Base-by-base conservation (phyloP, 2,329 filamentous ascomycete genomes). In the Trichoderma brevicompactum region DNA sequence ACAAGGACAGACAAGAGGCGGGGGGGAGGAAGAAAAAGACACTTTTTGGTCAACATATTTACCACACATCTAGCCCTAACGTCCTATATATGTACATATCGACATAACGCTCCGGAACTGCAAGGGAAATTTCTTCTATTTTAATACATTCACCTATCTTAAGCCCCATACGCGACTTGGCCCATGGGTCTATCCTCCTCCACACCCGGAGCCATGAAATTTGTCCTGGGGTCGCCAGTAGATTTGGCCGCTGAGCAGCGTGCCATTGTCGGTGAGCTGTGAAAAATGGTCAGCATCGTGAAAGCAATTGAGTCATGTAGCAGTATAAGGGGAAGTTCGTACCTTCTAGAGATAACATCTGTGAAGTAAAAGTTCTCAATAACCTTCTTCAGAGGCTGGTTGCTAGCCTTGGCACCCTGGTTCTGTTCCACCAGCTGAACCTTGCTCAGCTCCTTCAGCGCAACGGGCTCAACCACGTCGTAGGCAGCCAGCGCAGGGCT, bases 341-440 rank as follows among this genome's bases (percentile, higher is more conserved):
- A 95, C 92, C 92, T 97, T 86, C 95, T 89, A 44, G 94, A 96
- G 79, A 99, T 97, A 66, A 90, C 88, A 80, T 99, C 94, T 78
- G 95, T 99, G 80, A 98, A 97, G 83, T 94, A 99, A 79, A 99
- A 99, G 83, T 99, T 92, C 74, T 97, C 89, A 72, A 99, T 92
- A 65, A 91, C 88, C 80, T 91, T 92, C 83, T 89, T 92, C 74
- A 99, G 84, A 36, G 91, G 87, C 72, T 84, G 80, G n/a, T 88
- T 89, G 46, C 83, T 89, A n/a, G 85, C 74, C 79, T 92, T 90
- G 58, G 87, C 81, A 54, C 92, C 93, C 87, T 95, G 97, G 84
- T 98, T 98, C 80, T 96, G 92, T 76, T 98, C 95, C 61, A 97
- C 92, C 65, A 99, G 84, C 80, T 98, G 94, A 65, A 97, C 90